Evolutionary conservation across 1,284 basidiomycete species (phyloP).

Genomic region (Ceratobasidium sp.): DNA sequence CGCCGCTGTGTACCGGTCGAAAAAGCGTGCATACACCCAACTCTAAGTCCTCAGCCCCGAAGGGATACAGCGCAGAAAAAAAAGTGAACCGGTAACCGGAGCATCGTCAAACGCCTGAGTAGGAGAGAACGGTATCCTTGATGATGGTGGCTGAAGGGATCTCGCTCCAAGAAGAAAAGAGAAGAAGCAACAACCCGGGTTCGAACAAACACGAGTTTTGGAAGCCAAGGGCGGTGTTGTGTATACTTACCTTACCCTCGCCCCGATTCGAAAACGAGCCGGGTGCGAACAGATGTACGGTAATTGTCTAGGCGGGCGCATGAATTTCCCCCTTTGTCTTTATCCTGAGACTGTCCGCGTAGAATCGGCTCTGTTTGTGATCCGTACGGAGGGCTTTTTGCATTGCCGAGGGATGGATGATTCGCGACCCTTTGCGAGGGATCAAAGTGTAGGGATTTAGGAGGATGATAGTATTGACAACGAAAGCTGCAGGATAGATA

Average conservation of each 20-base stretch:
- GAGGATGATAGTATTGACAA: conserved; percentile 27
- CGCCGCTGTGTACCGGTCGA: too few species aligned
- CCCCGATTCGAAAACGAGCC: not conserved
- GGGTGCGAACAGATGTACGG: not conserved
- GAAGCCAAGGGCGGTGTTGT: not conserved
- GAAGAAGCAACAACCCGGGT: not conserved
- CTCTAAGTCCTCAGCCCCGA: not conserved
- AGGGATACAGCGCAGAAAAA: not conserved
- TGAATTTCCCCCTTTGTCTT: not conserved
- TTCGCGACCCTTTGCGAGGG: not conserved
- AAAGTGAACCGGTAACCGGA: not conserved
- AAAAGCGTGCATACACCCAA: not conserved
- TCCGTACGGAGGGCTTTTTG: not conserved
- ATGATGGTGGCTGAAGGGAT: conserved; percentile 6
- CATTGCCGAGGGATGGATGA: conserved; percentile 1
- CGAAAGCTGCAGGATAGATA: conserved; percentile 4
- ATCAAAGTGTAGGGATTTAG: not conserved
- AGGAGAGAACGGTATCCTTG: too few species aligned
- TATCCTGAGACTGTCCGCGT: not conserved
- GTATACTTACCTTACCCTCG: too few species aligned
- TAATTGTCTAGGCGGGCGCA: not conserved
- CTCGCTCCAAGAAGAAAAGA: not conserved
- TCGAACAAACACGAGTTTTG: conserved; percentile 5
- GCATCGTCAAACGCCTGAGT: not conserved
- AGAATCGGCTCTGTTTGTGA: conserved; percentile 13